Evolutionary conservation across 352 stramenopile genomes (phyloP).

Genomic region (Phytophthora pisi): DNA sequence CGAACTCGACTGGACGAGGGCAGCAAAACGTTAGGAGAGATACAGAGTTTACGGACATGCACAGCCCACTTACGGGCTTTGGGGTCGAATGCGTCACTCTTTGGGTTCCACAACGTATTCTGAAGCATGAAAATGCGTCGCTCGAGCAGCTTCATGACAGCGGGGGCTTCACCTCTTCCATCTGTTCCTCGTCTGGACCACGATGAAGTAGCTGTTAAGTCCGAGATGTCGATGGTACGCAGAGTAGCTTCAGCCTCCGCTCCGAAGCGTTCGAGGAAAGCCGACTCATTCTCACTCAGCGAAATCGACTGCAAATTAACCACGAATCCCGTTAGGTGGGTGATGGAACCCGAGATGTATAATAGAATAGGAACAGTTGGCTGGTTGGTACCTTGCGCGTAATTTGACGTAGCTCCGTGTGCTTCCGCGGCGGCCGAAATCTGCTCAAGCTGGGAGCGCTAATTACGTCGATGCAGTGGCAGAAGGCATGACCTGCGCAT

Average conservation of each 20-base stretch:
- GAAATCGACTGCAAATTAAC: constrained; percentile 49
- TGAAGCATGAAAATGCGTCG: constrained; percentile 72
- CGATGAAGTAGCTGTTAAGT: constrained; percentile 10
- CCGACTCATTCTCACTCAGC: constrained; percentile 61
- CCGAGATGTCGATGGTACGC: constrained; percentile 10
- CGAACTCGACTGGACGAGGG: constrained; percentile 49
- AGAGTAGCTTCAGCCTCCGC: constrained; percentile 56
- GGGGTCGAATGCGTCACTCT: constrained; percentile 61
- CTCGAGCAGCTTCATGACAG: constrained; percentile 52
- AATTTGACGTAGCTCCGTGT: constrained; percentile 56
- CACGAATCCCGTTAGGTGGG: not conserved
- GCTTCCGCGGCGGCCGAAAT: constrained; percentile 22
- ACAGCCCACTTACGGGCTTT: constrained; percentile 44
- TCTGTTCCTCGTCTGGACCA: constrained; percentile 15
- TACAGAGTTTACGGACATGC: not conserved
- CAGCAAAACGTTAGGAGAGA: constrained; percentile 8
- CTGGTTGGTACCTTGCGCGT: constrained; percentile 51
- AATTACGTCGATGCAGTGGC: constrained; percentile 42
- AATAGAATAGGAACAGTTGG: not conserved
- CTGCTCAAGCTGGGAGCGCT: constrained; percentile 12
- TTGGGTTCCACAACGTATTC: constrained; percentile 72
- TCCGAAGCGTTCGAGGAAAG: constrained; percentile 61
- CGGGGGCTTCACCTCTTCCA: not conserved
- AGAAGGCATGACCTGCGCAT: constrained; percentile 56
- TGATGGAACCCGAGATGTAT: not conserved